These are phyloP conservation scores for Saccharomycopsis crataegensis DNA, from an alignment of 1,139 yeast genomes.

Conservation along the genomic window DNA sequence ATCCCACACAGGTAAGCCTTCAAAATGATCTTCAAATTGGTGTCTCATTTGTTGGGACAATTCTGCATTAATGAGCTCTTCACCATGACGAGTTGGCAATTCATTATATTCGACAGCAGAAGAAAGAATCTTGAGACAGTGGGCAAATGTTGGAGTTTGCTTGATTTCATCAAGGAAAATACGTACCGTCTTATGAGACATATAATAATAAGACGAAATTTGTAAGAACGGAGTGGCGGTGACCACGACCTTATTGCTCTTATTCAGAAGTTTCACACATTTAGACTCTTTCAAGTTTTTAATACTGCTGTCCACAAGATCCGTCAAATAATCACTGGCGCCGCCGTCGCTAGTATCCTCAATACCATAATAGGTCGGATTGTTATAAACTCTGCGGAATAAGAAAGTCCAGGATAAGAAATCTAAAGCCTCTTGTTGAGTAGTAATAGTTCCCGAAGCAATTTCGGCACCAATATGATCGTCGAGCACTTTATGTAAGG, in stretches of 20 bases:
- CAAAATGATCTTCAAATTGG: constrained; percentile 51
- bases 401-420: constrained; percentile 93
- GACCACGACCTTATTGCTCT: constrained; percentile 30
- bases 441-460: constrained; percentile 73
- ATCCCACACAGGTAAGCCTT: constrained; percentile 76
- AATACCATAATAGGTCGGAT: constrained; percentile 91
- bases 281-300: constrained; percentile 61
- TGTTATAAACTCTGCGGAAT: constrained; percentile 87
- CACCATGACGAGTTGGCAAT: constrained; percentile 90
- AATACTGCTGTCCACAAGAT: constrained; percentile 64
- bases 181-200: constrained; percentile 86
- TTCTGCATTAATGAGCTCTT: constrained; percentile 85
- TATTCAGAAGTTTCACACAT: constrained; percentile 51
- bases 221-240: constrained; percentile 74
- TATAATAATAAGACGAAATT: constrained; percentile 85
- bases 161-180: constrained; percentile 48
- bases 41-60: constrained; percentile 77
- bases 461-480: constrained; percentile 97
- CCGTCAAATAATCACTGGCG: constrained; percentile 61
- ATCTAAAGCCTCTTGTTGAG: constrained; percentile 85
- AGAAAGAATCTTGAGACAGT: constrained; percentile 64
- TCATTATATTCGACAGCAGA: constrained; percentile 89
- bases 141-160: constrained; percentile 48
- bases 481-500: constrained; percentile 85
- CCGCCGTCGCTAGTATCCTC: constrained; percentile 64